phyloP scores from a whole-genome alignment of 2,329 filamentous ascomycete genomes.

The Seiridium cupressi region DNA sequence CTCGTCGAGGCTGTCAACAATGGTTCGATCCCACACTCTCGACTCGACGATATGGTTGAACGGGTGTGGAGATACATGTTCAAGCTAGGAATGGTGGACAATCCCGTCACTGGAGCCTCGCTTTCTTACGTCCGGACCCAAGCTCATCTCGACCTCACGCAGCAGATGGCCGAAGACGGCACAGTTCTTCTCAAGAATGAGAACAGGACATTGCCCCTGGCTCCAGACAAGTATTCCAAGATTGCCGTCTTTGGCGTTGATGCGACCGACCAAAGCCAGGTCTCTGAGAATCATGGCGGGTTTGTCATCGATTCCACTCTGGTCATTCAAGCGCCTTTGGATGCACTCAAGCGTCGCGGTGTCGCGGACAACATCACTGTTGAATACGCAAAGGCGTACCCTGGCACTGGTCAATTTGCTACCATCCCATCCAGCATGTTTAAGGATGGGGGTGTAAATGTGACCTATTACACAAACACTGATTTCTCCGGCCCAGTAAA shows the following conservation, averaged over 20 bases:
- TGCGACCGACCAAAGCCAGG: constrained; percentile 12
- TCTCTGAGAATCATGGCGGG: constrained; percentile 15
- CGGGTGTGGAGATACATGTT: constrained; percentile 5
- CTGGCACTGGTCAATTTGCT: constrained; percentile 13
- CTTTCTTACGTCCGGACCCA: constrained; percentile 2
- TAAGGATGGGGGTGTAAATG: constrained; percentile 12
- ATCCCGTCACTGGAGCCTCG: neutral
- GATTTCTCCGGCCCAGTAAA: constrained; percentile 11
- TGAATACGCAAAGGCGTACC: constrained; percentile 15
- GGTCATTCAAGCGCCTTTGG: constrained; percentile 14
- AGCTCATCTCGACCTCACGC: constrained; percentile 1
- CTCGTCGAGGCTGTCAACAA: neutral
- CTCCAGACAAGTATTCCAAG: neutral
- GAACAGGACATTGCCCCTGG: neutral
- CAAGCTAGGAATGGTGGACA: constrained; percentile 2
- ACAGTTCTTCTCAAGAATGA: neutral
- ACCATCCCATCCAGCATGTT: constrained; percentile 12
- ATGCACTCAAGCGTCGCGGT: constrained; percentile 8
- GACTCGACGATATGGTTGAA: neutral
- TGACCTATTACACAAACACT: constrained; percentile 14
- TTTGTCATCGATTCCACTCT: constrained; percentile 15
- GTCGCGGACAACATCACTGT: constrained; percentile 13
- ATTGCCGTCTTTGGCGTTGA: constrained; percentile 1
- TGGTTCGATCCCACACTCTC: neutral
- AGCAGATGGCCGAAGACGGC: constrained; percentile 5